Base-by-base conservation (phyloP, 139 green algal genomes). In the Chlamydomonas sphaeroides region DNA sequence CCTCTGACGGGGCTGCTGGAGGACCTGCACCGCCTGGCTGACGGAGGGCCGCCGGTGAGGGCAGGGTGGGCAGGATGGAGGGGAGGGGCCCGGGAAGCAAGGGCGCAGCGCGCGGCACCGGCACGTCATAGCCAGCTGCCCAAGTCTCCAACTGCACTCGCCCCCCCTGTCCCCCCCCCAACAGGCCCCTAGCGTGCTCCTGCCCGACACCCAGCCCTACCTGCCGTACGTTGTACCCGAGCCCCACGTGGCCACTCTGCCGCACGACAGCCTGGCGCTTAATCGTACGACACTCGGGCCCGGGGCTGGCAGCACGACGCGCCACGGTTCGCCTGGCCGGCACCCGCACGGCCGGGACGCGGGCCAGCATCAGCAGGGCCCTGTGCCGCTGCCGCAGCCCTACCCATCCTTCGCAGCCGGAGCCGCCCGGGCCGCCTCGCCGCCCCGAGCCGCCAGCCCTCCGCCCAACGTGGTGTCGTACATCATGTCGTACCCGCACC, bases 1-100 rank as follows among this genome's bases (percentile, higher is more conserved):
- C 48, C 23, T 21, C 39, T 85, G 41, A 85, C 79, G 23, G 79
- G 79, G 25, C 79, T 85, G 41, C 68, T 85, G 56, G 79, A 85
- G 68, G 79, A 85, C 79, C 39, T 85, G 57, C 79, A 85, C 79
- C 68, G 79, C 21, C 56, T 79, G 59, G 65, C 77, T 10, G 49
- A 33, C 5, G 77, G 65, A 8, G 26, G 45, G 49, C 25, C 65
- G 30, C 65, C 77, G 48, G 77, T 82, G 45, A 36, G 74, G 30
- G 59, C 8, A 36, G 28, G 59, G 59, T 10, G 45, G 10, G 14
- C 11, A 10, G 45, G 45, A 18, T 11, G 21, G 53, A 62, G 53
- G 53, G 45, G 45, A 53, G 45, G 45, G 45, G 45, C 14, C 45
- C 14, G 45, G 14, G 45, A 53, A 53, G 45, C 11, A 14, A 53